Evolutionary conservation across 352 stramenopile genomes (phyloP), one percentile per base, ranked within the genome.

Genomic region (Globisporangium acanthophoron): DNA sequence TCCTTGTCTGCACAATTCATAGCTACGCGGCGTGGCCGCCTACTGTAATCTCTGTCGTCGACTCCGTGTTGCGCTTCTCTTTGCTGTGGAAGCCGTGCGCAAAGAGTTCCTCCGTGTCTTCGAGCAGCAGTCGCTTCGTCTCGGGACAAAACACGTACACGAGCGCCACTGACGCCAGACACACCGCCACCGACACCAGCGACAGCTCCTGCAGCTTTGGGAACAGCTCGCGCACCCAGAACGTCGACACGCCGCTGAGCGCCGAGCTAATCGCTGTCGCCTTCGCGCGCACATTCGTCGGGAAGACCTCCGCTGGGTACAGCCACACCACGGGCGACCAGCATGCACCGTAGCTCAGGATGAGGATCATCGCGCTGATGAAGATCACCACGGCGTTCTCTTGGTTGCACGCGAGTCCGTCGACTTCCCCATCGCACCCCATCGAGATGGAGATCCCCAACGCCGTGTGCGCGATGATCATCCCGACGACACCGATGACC

Each of bases 81-180:
- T 56, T 73, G 69, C 58, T 69, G 43, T 58, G 69, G 57, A 52
- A 74, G 49, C 70, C 49, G 31, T 60, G 54, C 71, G 43, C 24
- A 53, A 88, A 85, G 16, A 88, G 56, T 39, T 64, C 71, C 53
- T 88, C 78, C 27, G 73, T 85, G 46, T 85, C 75, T 59, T 87
- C 77, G 11, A 87, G 58, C 16, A 85, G 27, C 21, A 85, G 67
- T 3, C 67, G 61, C 15, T 69, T 78, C 11, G 76, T 84, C 67
- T 86, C 76, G 2, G 64, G 72, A n/a, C 74, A 86, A 50, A 76
- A 47, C 56, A 66, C 71, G 56, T 71, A 78, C 47, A 82, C 72
- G 35, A 85, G 76, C 29, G 73, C 65, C 12, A 69, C 66, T 33
- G 67, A 67, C 39, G 82, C 3, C 7, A 58, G 1, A 20, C 52